phyloP scores from a whole-genome alignment of 306 rosid genomes.

The Abrus pulchellus region DNA sequence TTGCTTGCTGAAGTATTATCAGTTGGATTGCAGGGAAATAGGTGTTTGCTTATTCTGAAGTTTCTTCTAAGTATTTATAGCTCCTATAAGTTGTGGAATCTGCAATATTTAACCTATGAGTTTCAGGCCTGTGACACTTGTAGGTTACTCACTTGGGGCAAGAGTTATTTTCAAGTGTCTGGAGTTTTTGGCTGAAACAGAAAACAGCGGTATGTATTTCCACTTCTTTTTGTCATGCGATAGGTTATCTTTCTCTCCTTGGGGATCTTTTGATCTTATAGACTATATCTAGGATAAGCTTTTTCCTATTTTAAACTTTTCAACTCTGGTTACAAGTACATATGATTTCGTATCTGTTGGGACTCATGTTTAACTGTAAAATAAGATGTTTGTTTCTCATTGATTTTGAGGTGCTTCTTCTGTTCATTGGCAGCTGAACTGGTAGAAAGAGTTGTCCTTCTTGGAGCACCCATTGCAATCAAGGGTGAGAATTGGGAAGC shows the following conservation, averaged over 20 bases:
- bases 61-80: constrained; percentile 29
- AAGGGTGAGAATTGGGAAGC: constrained; percentile 71
- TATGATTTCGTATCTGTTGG: constrained; percentile 9
- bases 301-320: not conserved
- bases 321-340: constrained; percentile 15
- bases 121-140: constrained; percentile 76
- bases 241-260: constrained; percentile 26
- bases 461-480: constrained; percentile 82
- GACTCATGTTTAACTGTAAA: not conserved
- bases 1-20: constrained; percentile 72
- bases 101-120: constrained; percentile 47
- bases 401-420: constrained; percentile 27
- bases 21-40: constrained; percentile 72
- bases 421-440: constrained; percentile 64
- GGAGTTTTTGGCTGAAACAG: constrained; percentile 62
- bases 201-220: constrained; percentile 57
- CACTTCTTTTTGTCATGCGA: constrained; percentile 1
- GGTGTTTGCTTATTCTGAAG: constrained; percentile 50
- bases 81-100: constrained; percentile 30
- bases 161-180: constrained; percentile 78
- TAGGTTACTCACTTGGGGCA: constrained; percentile 78
- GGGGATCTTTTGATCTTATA: constrained; percentile 16
- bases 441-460: constrained; percentile 79
- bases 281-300: not conserved
- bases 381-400: constrained; percentile 20